phyloP scores from a whole-genome alignment of 2,329 filamentous ascomycete species.

The Sordariomycetes sp. region DNA sequence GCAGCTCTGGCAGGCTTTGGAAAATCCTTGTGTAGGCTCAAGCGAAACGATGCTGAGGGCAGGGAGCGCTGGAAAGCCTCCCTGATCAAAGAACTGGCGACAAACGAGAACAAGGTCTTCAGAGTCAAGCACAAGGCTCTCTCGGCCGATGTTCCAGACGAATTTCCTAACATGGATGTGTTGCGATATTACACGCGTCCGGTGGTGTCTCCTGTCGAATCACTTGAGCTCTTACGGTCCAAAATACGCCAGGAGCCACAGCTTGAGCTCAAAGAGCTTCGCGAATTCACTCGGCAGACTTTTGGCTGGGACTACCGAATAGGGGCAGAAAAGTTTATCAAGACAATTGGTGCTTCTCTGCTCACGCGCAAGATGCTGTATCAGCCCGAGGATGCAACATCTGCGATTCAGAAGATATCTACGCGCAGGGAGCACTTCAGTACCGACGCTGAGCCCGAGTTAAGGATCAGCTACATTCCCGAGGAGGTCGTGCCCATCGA shows the following conservation, averaged over 20 bases:
- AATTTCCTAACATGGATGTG: constrained; percentile 72
- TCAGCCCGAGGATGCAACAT: constrained; percentile 28
- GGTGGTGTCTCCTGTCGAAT: constrained; percentile 61
- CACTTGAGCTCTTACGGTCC: constrained; percentile 14
- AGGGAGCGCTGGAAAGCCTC: constrained; percentile 63
- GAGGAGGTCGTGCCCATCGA: constrained; percentile 70
- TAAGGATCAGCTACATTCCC: constrained; percentile 72
- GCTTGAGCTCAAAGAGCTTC: constrained; percentile 38
- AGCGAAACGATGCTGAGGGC: constrained; percentile 46
- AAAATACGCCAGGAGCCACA: constrained; percentile 6
- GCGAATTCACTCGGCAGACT: constrained; percentile 66
- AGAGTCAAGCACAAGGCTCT: constrained; percentile 65
- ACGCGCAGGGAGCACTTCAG: constrained; percentile 60
- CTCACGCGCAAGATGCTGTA: constrained; percentile 48
- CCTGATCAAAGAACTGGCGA: constrained; percentile 66
- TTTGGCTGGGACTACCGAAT: constrained; percentile 78
- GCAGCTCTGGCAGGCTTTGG: constrained; percentile 87
- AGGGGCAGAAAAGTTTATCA: constrained; percentile 78
- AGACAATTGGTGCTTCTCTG: constrained; percentile 68
- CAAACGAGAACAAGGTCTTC: constrained; percentile 79
- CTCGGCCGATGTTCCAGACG: constrained; percentile 56
- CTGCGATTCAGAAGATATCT: constrained; percentile 55
- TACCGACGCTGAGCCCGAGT: constrained; percentile 66
- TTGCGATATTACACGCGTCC: constrained; percentile 84
- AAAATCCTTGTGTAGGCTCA: constrained; percentile 58